These are phyloP conservation scores for Asterophora parasitica DNA, from an alignment of 768 basidiomycete species.

Conservation along the genomic window DNA sequence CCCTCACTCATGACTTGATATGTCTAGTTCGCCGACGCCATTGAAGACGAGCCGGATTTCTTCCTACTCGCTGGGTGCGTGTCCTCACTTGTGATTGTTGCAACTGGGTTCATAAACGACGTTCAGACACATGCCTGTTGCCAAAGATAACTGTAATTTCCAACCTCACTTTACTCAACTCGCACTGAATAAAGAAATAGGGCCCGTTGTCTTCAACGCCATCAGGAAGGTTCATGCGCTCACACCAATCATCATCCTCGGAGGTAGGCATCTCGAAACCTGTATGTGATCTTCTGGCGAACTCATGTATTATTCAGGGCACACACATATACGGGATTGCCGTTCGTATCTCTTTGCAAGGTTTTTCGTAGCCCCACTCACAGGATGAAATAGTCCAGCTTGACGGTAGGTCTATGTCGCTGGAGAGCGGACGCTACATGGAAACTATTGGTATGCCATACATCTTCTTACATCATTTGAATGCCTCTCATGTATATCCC, in stretches of 20 bases:
- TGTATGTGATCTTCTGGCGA: background rate
- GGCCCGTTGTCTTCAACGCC: conserved; percentile 68
- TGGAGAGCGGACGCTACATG: conserved; percentile 88
- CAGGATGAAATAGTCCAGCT: conserved; percentile 40
- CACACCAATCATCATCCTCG: conserved; percentile 81
- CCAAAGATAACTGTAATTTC: conserved; percentile 54
- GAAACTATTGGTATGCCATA: conserved; percentile 72
- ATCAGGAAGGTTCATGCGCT: conserved; percentile 66
- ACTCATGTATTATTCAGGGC: conserved; percentile 34
- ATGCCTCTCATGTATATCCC: background rate
- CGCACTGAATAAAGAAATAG: conserved; percentile 26
- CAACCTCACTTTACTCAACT: background rate
- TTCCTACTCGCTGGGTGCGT: conserved; percentile 69
- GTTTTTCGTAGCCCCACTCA: background rate
- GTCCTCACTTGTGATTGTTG: background rate
- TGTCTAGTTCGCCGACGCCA: conserved; percentile 68
- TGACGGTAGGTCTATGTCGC: conserved; percentile 68
- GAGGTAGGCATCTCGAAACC: conserved; percentile 36
- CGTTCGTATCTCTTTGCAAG: conserved; percentile 30
- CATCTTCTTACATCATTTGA: background rate
- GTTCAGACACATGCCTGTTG: conserved; percentile 77
- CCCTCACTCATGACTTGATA: no score
- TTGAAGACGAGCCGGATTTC: conserved; percentile 75
- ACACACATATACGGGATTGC: conserved; percentile 80
- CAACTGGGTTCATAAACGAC: background rate